Conservation (phyloP, 169 alveolate species). For the Miamiensis avidus region DNA sequence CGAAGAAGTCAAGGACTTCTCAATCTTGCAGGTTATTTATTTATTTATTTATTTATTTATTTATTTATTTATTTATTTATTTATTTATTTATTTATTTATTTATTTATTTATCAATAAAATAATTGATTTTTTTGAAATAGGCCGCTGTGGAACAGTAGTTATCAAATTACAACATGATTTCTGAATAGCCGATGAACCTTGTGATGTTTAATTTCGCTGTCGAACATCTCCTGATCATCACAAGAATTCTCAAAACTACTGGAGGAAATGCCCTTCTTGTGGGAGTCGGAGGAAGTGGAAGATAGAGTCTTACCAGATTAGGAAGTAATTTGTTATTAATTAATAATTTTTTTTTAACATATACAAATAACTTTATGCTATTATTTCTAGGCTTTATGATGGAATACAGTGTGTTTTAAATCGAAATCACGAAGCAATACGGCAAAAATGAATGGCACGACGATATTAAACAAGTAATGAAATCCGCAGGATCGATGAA, state of each 20-base stretch:
- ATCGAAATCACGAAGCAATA: constrained; percentile 90
- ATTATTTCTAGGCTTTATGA: constrained; percentile 53
- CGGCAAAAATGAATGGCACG: constrained; percentile 85
- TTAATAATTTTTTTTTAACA: too few relatives aligned
- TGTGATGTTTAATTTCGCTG: constrained; percentile 86
- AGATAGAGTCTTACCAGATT: constrained; percentile 73
- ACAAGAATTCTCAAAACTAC: constrained; percentile 88
- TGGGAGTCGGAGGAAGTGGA: constrained; percentile 94
- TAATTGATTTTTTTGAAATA: not conserved
- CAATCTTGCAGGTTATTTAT: constrained; percentile 23
- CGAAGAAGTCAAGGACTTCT: constrained; percentile 74
- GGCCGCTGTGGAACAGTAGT: constrained; percentile 57
- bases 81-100: too few relatives aligned
- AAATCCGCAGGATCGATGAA: constrained; percentile 75
- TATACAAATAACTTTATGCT: too few relatives aligned
- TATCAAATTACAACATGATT: constrained; percentile 74
- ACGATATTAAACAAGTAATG: constrained; percentile 82
- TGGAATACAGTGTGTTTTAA: constrained; percentile 84
- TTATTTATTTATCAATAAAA: too few relatives aligned
- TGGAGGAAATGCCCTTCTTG: constrained; percentile 91
- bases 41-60: too few relatives aligned
- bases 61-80: too few relatives aligned
- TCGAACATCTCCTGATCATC: constrained; percentile 89
- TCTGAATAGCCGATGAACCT: constrained; percentile 85
- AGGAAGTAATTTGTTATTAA: constrained; percentile 67